Conservation (phyloP, 2,329 filamentous ascomycete genomes). For the Colletotrichum paranaense region DNA sequence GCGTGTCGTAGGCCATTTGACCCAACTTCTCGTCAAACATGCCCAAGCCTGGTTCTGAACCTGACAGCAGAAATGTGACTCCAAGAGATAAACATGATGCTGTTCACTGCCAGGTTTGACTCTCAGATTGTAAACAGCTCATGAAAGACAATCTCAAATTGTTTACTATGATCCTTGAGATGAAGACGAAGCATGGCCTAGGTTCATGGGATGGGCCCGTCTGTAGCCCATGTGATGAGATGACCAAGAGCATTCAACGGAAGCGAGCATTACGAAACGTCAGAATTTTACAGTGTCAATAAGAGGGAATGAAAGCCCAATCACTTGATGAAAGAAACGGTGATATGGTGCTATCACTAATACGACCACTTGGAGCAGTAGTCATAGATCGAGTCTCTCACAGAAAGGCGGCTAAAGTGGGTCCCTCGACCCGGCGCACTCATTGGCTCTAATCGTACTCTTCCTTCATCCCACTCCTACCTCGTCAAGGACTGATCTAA, state of each 20-base stretch:
- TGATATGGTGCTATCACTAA: background rate
- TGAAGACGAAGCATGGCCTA: too few species aligned
- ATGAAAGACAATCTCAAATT: background rate
- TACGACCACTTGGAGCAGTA: background rate
- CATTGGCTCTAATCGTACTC: background rate
- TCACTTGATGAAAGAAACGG: background rate
- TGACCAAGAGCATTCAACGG: too few species aligned
- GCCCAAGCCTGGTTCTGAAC: too few species aligned
- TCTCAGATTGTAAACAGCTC: background rate
- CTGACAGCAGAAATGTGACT: background rate
- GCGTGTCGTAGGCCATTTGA: too few species aligned
- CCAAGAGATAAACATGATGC: background rate
- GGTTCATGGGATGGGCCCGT: too few species aligned
- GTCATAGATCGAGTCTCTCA: background rate
- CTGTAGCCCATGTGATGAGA: too few species aligned
- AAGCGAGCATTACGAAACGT: too few species aligned
- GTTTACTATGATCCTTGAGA: background rate
- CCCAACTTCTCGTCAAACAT: too few species aligned
- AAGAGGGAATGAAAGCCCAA: background rate
- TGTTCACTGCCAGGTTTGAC: background rate
- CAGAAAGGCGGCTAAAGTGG: background rate
- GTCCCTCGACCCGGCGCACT: background rate
- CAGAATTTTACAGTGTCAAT: too few species aligned
- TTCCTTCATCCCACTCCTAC: background rate
- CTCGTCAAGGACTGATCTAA: background rate